phyloP scores from a whole-genome alignment of 306 rosid species.

The Lupinus albus region DNA sequence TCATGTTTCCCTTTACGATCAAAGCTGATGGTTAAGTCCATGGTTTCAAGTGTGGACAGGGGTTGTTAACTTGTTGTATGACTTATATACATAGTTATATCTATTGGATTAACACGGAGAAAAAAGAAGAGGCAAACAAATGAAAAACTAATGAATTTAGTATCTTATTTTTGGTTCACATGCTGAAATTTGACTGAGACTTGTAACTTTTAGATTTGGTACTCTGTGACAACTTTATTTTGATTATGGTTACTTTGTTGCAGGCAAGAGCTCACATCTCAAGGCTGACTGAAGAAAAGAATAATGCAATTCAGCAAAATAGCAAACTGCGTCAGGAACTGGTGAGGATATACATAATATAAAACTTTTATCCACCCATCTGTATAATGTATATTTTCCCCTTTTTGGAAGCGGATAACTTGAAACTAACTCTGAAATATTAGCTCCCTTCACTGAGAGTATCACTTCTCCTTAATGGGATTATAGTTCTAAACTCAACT shows the following conservation, averaged over 20 bases:
- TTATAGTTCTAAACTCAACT: constrained; percentile 18
- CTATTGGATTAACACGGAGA: neutral
- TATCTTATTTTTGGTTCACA: constrained; percentile 17
- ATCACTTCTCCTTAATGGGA: neutral
- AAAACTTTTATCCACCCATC: constrained; percentile 5
- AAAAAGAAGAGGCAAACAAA: neutral
- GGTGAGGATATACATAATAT: constrained; percentile 54
- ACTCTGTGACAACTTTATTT: constrained; percentile 26
- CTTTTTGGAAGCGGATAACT: constrained; percentile 2
- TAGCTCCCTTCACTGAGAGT: neutral
- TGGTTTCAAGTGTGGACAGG: constrained; percentile 13
- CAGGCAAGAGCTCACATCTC: constrained; percentile 76
- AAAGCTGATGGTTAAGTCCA: constrained; percentile 28
- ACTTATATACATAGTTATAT: neutral
- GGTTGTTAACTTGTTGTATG: constrained; percentile 21
- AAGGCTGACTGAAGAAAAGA: constrained; percentile 77
- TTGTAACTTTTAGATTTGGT: constrained; percentile 24
- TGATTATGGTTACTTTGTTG: constrained; percentile 36
- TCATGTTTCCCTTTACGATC: constrained; percentile 17
- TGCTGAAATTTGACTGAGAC: constrained; percentile 11
- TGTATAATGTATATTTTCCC: constrained; percentile 21
- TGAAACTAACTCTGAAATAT: neutral
- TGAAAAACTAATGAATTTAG: neutral
- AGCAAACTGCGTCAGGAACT: constrained; percentile 83
- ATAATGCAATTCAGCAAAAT: constrained; percentile 62